Evolutionary conservation across 116 monocot species (phyloP), one percentile per base, ranked within the genome.

Genomic region (Papilionanthe hybrid): DNA sequence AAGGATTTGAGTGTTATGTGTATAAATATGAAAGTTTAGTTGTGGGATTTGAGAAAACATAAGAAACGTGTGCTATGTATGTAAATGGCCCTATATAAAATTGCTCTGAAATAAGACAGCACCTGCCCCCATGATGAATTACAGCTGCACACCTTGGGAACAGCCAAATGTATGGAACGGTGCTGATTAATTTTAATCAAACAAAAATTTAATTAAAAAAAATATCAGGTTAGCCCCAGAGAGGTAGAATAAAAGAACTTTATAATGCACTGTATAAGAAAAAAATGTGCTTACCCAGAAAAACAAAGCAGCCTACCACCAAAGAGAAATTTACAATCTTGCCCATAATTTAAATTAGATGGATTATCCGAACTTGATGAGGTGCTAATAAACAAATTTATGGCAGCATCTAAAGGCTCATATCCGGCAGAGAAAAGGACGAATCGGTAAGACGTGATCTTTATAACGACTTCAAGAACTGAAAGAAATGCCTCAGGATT

Each of bases 81-180:
- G 37, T 3, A 37, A 37, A 37, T 37, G 37, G 37, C 1, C 2
- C 68, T 23, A 13, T 42, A 72, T 43, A 43, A 43, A 50, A 28
- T 27, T 19, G 8, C 0, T 4, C 27, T 15, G 48, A 48, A 75
- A 49, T 42, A 75, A 15, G 8, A 4, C 5, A 75, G 47, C 37
- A 98, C 98, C 98, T 94, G 79, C 98, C 98, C 1, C 91, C 98
- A 85, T 95, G 98, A 90, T 94, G 98, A 88, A 98, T 75, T 82
- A 83, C 90, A 76, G 79, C 87, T 11, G 91, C 84, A 90, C 98
- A 98, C 75, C 65, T 93, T 0, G 85, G 87, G 79, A 98, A 93
- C 18, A 98, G 79, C 98, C 94, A 94, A 53, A 82, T 85, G 74
- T 94, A 98, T 67, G 98, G 93, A 58, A 91, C 43, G 12, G 83